These are phyloP conservation scores for Trichoderma semiorbis DNA, from an alignment of 2,329 filamentous ascomycete species.

Conservation along the genomic window DNA sequence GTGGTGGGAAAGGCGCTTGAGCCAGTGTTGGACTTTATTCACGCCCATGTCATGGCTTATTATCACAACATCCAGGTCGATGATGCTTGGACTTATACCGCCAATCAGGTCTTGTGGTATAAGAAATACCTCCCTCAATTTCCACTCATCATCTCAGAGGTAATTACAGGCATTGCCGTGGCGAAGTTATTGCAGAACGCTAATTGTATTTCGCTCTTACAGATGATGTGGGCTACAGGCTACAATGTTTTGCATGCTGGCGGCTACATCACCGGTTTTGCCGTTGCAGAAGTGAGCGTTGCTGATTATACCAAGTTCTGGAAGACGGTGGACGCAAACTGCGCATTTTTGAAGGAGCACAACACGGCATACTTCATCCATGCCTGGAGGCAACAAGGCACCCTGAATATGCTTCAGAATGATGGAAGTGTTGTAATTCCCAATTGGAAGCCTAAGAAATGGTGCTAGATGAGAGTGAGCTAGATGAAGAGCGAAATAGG, in stretches of 20 bases:
- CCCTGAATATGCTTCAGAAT: conserved; percentile 20
- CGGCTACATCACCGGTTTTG: conserved; percentile 1
- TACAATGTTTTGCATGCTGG: conserved; percentile 15
- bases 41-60: conserved; percentile 23
- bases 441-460: conserved; percentile 18
- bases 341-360: conserved; percentile 18
- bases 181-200: neutral
- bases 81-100: conserved; percentile 19
- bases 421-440: conserved; percentile 19
- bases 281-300: conserved; percentile 15
- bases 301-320: conserved; percentile 20
- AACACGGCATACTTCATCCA: conserved; percentile 21
- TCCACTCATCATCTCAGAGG: conserved; percentile 1
- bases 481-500: too few relatives aligned
- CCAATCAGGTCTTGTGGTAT: conserved; percentile 18
- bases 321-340: conserved; percentile 20
- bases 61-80: conserved; percentile 12
- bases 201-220: conserved; percentile 7
- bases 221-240: conserved; percentile 21
- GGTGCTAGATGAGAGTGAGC: neutral
- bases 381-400: conserved; percentile 20
- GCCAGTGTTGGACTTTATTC: conserved; percentile 18
- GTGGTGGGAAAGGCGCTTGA: conserved; percentile 18
- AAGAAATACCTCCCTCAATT: neutral
- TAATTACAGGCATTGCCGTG: neutral